These are phyloP conservation scores for Forsythia viridissima DNA, from an alignment of 257 asterid species.

Conservation along the genomic window DNA sequence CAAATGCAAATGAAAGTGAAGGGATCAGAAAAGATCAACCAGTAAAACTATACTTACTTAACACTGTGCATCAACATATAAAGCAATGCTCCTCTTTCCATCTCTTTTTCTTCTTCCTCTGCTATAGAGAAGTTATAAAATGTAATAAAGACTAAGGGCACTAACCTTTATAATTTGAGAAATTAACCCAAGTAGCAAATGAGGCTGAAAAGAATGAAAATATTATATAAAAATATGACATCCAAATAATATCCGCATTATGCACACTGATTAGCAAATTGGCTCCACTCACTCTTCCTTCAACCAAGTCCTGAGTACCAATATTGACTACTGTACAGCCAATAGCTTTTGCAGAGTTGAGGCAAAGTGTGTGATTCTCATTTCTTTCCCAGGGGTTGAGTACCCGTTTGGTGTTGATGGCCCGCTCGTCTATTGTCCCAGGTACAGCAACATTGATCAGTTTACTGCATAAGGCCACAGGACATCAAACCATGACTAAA, in stretches of 20 bases:
- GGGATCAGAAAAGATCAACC: conserved; percentile 25
- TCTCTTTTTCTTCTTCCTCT: conserved; percentile 3
- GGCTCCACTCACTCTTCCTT: conserved; percentile 88
- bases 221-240: conserved; percentile 17
- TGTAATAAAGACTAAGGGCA: conserved; percentile 18
- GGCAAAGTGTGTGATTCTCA: conserved; percentile 92
- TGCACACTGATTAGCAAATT: conserved; percentile 16
- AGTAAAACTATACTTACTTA: conserved; percentile 17
- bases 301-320: conserved; percentile 89
- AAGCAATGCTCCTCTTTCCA: conserved; percentile 6
- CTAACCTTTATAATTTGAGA: conserved; percentile 97
- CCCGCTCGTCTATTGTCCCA: conserved; percentile 85
- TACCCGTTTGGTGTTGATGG: conserved; percentile 79
- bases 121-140: conserved; percentile 17
- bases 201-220: conserved; percentile 67
- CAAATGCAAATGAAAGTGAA: conserved; percentile 23
- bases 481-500: conserved; percentile 1
- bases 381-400: conserved; percentile 98
- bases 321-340: conserved; percentile 96
- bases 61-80: background rate
- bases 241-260: conserved; percentile 9
- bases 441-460: conserved; percentile 97
- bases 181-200: conserved; percentile 88
- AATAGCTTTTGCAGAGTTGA: conserved; percentile 97
- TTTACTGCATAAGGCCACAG: conserved; percentile 56